These are phyloP conservation scores for Populus hybrid DNA, from an alignment of 441 rosid genomes.

Conservation along the genomic window DNA sequence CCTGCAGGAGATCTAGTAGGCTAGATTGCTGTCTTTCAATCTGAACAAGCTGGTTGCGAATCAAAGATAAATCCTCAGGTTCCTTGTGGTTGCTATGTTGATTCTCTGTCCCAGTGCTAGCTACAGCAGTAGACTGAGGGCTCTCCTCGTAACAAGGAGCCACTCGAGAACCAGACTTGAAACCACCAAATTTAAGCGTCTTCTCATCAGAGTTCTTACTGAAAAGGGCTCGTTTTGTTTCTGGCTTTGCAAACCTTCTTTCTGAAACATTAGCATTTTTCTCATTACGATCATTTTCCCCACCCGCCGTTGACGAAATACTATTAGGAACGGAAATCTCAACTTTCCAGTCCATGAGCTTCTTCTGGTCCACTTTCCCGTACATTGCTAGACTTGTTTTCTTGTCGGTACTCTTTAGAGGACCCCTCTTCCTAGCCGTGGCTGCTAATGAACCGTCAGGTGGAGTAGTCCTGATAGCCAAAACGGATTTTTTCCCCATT, in stretches of 20 bases:
- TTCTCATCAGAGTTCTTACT: constrained; percentile 44
- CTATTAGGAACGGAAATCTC: constrained; percentile 35
- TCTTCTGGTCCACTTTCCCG: constrained; percentile 43
- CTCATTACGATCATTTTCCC: constrained; percentile 29
- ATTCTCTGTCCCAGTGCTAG: constrained; percentile 46
- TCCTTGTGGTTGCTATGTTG: constrained; percentile 57
- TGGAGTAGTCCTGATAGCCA: constrained; percentile 40
- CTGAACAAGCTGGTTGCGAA: constrained; percentile 83
- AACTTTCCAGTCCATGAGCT: constrained; percentile 52
- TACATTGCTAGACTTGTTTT: constrained; percentile 30
- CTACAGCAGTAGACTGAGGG: constrained; percentile 25
- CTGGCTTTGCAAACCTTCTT: constrained; percentile 32
- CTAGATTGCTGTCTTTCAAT: constrained; percentile 91
- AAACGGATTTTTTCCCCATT: constrained; percentile 36
- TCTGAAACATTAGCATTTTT: constrained; percentile 24
- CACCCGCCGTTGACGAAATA: constrained; percentile 27
- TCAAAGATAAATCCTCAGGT: constrained; percentile 61
- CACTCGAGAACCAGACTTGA: constrained; percentile 56
- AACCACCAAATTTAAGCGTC: constrained; percentile 40
- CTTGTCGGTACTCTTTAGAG: constrained; percentile 44
- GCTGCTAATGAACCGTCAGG: constrained; percentile 45
- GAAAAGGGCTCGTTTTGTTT: constrained; percentile 42
- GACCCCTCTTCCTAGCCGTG: constrained; percentile 44
- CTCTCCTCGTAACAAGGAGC: constrained; percentile 43
- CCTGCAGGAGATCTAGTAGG: constrained; percentile 88